Conservation (phyloP, 208 protist species). For the Acanthamoeba castellanii region DNA sequence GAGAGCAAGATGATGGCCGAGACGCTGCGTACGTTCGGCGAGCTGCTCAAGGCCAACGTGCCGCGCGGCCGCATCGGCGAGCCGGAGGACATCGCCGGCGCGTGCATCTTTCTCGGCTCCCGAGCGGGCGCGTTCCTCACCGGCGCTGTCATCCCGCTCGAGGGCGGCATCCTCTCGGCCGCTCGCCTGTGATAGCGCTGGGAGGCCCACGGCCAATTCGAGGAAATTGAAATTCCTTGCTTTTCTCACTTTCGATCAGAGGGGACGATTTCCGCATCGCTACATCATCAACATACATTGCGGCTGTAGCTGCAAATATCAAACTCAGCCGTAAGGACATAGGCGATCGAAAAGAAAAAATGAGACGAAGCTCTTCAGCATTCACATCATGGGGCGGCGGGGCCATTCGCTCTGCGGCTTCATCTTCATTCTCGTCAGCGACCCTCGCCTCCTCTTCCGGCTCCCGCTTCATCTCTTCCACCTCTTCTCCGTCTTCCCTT, state of each 20-base stretch:
- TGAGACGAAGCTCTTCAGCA: background rate
- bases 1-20: constrained; percentile 73
- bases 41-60: constrained; percentile 44
- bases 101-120: constrained; percentile 38
- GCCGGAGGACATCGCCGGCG: constrained; percentile 53
- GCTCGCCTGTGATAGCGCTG: background rate
- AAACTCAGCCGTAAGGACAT: no score
- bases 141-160: constrained; percentile 74
- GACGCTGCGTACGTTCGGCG: constrained; percentile 27
- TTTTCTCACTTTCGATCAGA: background rate
- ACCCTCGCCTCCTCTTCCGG: background rate
- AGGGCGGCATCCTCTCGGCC: constrained; percentile 72
- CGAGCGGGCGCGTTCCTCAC: constrained; percentile 71
- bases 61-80: constrained; percentile 1
- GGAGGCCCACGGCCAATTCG: background rate
- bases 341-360: background rate
- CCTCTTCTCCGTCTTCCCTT: background rate
- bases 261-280: background rate
- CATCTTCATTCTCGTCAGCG: background rate
- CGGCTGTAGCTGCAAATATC: no score
- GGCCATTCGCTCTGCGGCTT: background rate
- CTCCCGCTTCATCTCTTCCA: background rate
- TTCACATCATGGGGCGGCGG: background rate
- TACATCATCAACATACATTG: background rate
- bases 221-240: background rate